phyloP scores from a whole-genome alignment of 176 grass and related monocot genomes.

The Guadua angustifolia region DNA sequence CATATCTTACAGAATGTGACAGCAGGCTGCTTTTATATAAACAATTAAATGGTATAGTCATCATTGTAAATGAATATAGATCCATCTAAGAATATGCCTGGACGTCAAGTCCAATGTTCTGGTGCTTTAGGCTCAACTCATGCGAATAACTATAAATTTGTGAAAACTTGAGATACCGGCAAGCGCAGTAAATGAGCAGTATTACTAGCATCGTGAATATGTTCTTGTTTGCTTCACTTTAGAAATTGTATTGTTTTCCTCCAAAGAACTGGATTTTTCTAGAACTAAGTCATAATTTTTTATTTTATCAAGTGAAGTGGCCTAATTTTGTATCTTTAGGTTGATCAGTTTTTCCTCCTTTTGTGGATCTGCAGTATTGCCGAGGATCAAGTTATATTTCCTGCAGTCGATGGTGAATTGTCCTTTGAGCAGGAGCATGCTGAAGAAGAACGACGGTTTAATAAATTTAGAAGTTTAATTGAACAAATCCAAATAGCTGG shows the following conservation, averaged over 20 bases:
- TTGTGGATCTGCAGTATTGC: constrained; percentile 60
- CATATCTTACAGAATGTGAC: neutral
- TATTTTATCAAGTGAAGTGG: constrained; percentile 5
- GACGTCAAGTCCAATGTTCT: neutral
- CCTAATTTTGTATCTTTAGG: neutral
- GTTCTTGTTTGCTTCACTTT: constrained; percentile 2
- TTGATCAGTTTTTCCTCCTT: constrained; percentile 13
- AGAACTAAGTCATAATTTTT: neutral
- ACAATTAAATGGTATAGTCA: neutral
- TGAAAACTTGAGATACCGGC: neutral
- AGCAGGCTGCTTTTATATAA: constrained; percentile 18
- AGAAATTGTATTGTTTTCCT: neutral
- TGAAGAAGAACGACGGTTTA: constrained; percentile 66
- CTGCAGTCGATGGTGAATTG: constrained; percentile 65
- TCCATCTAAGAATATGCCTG: neutral
- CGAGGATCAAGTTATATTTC: constrained; percentile 92
- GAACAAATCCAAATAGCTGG: constrained; percentile 73
- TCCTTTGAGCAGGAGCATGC: constrained; percentile 79
- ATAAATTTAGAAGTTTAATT: constrained; percentile 81
- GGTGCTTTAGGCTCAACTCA: neutral
- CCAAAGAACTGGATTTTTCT: constrained; percentile 16
- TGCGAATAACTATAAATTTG: neutral
- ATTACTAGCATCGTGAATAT: constrained; percentile 28
- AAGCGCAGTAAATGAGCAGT: neutral
- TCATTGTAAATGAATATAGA: constrained; percentile 4